Evolutionary conservation across 1,284 basidiomycete genomes (phyloP).

Genomic region (Laetiporus sulphureus): DNA sequence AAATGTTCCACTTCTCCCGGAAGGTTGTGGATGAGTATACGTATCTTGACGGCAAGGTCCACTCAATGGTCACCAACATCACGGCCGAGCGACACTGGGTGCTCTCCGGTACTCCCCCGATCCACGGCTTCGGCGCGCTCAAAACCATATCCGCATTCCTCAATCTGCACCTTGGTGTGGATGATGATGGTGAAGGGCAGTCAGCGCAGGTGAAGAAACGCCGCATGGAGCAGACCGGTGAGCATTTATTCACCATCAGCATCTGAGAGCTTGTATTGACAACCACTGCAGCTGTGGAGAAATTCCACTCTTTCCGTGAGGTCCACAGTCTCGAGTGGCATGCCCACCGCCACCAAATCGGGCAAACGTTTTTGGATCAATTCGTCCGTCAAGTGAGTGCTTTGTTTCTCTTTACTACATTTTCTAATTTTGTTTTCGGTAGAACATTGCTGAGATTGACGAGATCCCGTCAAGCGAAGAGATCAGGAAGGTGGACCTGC

Average conservation of each 20-base stretch:
- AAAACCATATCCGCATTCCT: constrained; percentile 89
- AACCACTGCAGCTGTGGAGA: constrained; percentile 65
- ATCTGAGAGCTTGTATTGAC: constrained; percentile 6
- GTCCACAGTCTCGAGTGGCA: constrained; percentile 92
- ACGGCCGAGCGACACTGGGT: constrained; percentile 86
- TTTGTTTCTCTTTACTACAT: not conserved
- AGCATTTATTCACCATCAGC: constrained; percentile 14
- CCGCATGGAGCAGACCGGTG: constrained; percentile 78
- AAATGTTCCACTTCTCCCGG: constrained; percentile 89
- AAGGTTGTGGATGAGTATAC: constrained; percentile 95
- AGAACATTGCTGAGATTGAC: constrained; percentile 96
- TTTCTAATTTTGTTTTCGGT: constrained; percentile 4
- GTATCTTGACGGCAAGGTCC: constrained; percentile 79
- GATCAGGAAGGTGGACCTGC: constrained; percentile 66
- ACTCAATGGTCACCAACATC: constrained; percentile 73
- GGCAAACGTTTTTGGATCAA: constrained; percentile 77
- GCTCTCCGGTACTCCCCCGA: constrained; percentile 92
- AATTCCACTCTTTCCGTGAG: constrained; percentile 95
- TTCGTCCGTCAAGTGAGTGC: constrained; percentile 76
- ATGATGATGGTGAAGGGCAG: constrained; percentile 83
- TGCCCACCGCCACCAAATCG: constrained; percentile 75
- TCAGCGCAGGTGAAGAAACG: constrained; percentile 74
- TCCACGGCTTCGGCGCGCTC: constrained; percentile 85
- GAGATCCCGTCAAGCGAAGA: constrained; percentile 82
- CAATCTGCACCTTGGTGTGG: constrained; percentile 81